Conservation (phyloP, 2,329 filamentous ascomycete species). For the Ophiostoma fasciatum region DNA sequence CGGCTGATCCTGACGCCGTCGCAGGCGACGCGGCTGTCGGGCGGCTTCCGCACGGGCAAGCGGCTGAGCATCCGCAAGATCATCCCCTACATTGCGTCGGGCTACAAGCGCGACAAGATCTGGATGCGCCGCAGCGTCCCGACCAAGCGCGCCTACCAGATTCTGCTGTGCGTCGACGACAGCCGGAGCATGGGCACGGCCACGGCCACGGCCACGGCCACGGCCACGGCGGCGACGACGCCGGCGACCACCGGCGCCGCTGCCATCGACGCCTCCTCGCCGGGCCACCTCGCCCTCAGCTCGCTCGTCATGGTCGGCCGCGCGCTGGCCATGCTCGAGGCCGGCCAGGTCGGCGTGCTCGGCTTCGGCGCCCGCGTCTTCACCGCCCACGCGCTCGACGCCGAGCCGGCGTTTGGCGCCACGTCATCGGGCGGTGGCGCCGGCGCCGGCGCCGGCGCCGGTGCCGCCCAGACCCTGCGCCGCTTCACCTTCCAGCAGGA, state of each 20-base stretch:
- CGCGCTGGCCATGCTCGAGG: slow-evolving; percentile 82
- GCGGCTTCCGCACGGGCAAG: slow-evolving; percentile 94
- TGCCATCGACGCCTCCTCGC: neutral
- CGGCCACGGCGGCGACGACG: neutral
- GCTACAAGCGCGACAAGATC: slow-evolving; percentile 99
- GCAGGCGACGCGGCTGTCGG: slow-evolving; percentile 87
- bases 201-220: neutral
- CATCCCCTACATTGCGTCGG: slow-evolving; percentile 96
- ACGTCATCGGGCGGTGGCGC: no score
- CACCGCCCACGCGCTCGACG: slow-evolving; percentile 70
- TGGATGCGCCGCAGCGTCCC: slow-evolving; percentile 94
- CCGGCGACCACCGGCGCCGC: no score
- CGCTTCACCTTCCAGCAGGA: slow-evolving; percentile 75
- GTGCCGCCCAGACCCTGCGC: slow-evolving; percentile 70
- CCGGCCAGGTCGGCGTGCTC: slow-evolving; percentile 80
- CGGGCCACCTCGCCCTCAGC: slow-evolving; percentile 70
- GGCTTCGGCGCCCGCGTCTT: slow-evolving; percentile 77
- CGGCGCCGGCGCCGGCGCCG: slow-evolving; percentile 27
- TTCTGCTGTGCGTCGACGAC: slow-evolving; percentile 94
- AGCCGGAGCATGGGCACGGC: slow-evolving; percentile 73
- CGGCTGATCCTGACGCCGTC: slow-evolving; percentile 91
- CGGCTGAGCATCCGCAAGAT: slow-evolving; percentile 98
- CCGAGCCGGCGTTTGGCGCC: slow-evolving; percentile 58
- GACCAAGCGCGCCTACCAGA: slow-evolving; percentile 89
- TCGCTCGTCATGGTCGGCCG: slow-evolving; percentile 85